Base-by-base conservation (phyloP, 2,329 filamentous ascomycete species). In the Orbilia javanica region DNA sequence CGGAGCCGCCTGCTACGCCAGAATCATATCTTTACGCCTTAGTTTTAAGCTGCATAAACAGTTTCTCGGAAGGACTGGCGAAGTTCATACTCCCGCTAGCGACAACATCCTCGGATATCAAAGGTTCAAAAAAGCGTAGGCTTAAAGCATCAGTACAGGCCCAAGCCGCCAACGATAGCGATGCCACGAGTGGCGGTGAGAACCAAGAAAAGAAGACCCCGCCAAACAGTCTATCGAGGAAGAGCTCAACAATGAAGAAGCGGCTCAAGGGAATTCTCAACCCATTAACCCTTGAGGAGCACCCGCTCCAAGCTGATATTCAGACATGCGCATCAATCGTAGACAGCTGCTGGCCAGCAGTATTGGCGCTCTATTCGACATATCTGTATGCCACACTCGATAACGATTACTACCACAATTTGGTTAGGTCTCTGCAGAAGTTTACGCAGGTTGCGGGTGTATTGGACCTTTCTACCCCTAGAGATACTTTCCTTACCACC, bases 11-110 rank as follows among this genome's bases (percentile, higher is more conserved):
- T 3, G 81, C 86, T 0, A 89, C 97, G 22, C 96, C 96, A 0
- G 95, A 97, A 79, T 97, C 96, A 0, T 99, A 99, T 82, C 88
- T 97, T 6, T 98, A 97, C 84, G 93, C 92, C 79, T 86, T 99
- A 57, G 92, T 95, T 0, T 85, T 99, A 48, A 92, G 93, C 1
- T 98, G 95, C 82, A 91, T 99, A 76, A 95, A 92, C 52, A 93
- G 91, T 0, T 88, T 99, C 62, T 97, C 95, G 0, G 96, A 99
- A 82, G 94, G 93, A 1, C 86, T 99, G 18, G 96, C 95, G 31
- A 97, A 95, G 83, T 97, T 97, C 80, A 92, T 98, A 55, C 87
- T 99, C 13, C 96, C 96, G 0, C 85, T 99, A 42, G 97, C 96
- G 0, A 93, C 97, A 0, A 91, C 93, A 4, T 65, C 64, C n/a